Conservation (phyloP, 2,329 filamentous ascomycete species). For the Diaporthe sp. region DNA sequence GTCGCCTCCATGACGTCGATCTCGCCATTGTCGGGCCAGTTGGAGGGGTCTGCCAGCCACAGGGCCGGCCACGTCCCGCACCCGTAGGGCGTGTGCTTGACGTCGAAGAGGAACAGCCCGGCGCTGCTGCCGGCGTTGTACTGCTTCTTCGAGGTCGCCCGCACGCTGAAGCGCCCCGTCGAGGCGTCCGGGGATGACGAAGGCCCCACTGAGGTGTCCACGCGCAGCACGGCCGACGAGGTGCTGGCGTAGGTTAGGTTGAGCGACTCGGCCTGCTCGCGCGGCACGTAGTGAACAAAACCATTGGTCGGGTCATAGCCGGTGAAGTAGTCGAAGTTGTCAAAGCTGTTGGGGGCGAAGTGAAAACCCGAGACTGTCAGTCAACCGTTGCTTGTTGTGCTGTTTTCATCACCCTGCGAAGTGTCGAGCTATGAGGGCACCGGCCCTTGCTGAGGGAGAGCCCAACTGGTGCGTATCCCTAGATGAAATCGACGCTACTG, state of each 20-base stretch:
- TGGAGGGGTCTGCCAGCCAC: constrained; percentile 72
- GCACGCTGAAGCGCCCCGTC: constrained; percentile 74
- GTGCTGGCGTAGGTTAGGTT: constrained; percentile 74
- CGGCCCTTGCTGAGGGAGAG: background rate
- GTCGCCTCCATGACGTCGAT: constrained; percentile 74
- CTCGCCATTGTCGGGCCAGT: constrained; percentile 76
- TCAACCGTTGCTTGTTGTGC: background rate
- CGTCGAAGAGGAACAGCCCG: constrained; percentile 75
- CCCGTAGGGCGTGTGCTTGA: constrained; percentile 73
- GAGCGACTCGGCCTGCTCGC: constrained; percentile 42
- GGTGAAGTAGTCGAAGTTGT: constrained; percentile 67
- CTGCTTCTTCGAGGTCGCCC: constrained; percentile 71
- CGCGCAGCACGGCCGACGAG: constrained; percentile 68
- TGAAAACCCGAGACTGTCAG: constrained; percentile 15
- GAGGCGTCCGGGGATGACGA: constrained; percentile 53
- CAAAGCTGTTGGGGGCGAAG: constrained; percentile 43
- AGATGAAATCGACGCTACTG: constrained; percentile 12
- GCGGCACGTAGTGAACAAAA: constrained; percentile 68
- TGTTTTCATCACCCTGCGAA: background rate
- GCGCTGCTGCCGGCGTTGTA: constrained; percentile 64
- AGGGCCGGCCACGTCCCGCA: constrained; percentile 77
- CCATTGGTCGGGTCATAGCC: constrained; percentile 65
- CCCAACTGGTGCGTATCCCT: background rate
- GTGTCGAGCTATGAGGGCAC: background rate
- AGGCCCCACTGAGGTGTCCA: constrained; percentile 68